Base-by-base conservation (phyloP, 1,284 basidiomycete species). In the Boletellus deceptivus region DNA sequence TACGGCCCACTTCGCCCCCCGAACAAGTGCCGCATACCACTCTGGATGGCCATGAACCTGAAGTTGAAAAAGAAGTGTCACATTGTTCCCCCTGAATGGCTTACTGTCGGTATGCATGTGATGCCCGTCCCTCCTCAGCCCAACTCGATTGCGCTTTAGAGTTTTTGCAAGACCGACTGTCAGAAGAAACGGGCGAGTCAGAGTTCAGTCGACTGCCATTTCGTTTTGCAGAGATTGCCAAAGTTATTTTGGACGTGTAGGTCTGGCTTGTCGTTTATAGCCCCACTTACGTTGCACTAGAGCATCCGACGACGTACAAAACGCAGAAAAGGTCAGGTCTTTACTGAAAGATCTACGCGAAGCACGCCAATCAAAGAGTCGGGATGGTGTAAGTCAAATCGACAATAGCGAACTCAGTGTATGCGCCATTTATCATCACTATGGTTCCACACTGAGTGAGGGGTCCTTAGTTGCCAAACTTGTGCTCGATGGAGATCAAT, bases 1-100 rank as follows among this genome's bases (percentile, higher is more conserved):
- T 98, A 94, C 62, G 97, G 97, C 1, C 96, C 97, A 10, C 83
- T 99, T 48, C 77, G 86, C 13, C 96, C 97, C 6, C 94, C 96
- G 11, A 79, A 82, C 40, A 89, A 89, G 66, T 77, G 86, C 20
- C 77, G 78, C 53, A 83, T 98, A 10, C 97, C 97, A 0, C 76
- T 98, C 6, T 99, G 96, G 97, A 87, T 99, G 71, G 96, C 94
- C 0, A 74, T 91, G 6, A 93, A 96, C 60, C 75, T 99, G 49
- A 98, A 98, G 70, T 71, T 87, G 58, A 97, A 97, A 75, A 88
- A 90, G 62, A 96, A 96, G 69, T 98, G 96, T 57, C 82, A 91
- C 58, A 90, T 99, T 40, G 78, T 98, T 6, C 78, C 92, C 0
- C 96, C 96, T 2, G 77, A 81, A 24, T 99, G 96, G 96, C 75